Evolutionary conservation across 2,329 filamentous ascomycete genomes (phyloP).

Genomic region (Ceratocystis destructans): DNA sequence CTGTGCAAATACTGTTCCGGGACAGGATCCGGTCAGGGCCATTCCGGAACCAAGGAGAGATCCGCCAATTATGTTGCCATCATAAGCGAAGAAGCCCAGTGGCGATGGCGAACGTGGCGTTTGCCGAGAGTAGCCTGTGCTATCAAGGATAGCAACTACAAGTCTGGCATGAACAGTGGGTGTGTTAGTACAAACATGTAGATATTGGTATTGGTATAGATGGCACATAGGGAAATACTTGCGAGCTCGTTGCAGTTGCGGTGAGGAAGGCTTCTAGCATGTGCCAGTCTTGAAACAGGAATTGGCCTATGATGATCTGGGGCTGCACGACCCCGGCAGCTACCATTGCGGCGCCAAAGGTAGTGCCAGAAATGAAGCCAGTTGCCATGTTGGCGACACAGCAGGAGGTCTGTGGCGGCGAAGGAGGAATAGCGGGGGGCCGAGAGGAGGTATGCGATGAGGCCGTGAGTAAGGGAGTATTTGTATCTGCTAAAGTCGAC

Average conservation of each 20-base stretch:
- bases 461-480: not conserved
- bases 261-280: slow-evolving; percentile 53
- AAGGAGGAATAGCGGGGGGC: not conserved
- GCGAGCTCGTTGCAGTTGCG: slow-evolving; percentile 49
- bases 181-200: not conserved
- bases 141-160: slow-evolving; percentile 34
- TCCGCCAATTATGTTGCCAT: slow-evolving; percentile 53
- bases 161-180: slow-evolving; percentile 25
- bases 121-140: slow-evolving; percentile 31
- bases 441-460: not conserved
- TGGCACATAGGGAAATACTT: slow-evolving; percentile 25
- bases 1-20: slow-evolving; percentile 51
- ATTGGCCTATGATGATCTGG: slow-evolving; percentile 45
- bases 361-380: slow-evolving; percentile 36
- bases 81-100: slow-evolving; percentile 42
- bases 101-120: slow-evolving; percentile 38
- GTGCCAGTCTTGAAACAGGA: slow-evolving; percentile 47
- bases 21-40: slow-evolving; percentile 50
- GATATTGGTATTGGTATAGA: not conserved
- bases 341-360: slow-evolving; percentile 48
- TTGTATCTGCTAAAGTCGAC: not conserved
- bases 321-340: slow-evolving; percentile 48
- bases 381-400: slow-evolving; percentile 22
- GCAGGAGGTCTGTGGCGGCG: not conserved
- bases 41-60: slow-evolving; percentile 50